Base-by-base conservation (phyloP, 1,284 basidiomycete species). In the Caloboletus firmus region DNA sequence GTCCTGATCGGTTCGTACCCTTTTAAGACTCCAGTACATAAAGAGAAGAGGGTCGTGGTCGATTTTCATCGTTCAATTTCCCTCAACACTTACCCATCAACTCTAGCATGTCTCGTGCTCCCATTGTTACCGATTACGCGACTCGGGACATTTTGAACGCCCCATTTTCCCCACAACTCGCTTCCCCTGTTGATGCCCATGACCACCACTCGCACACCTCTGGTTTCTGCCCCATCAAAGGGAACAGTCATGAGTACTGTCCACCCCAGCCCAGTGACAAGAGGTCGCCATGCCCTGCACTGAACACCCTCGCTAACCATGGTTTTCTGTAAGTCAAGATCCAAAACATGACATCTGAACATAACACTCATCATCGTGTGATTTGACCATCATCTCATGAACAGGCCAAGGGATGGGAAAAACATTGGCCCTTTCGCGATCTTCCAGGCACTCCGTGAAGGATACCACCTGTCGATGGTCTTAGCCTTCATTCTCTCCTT, bases 211-310 rank as follows among this genome's bases (percentile, higher is more conserved):
- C 61, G 10, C 68, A 70, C 10, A 26, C 52, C 0, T 18, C n/a
- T 0, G 62, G 64, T 2, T 0, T 53, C 7, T 68, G 66, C 30
- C 64, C 58, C 0, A 39, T 69, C n/a, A 58, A 37, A 35, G 69
- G 62, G 9, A 4, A 7, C 31, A 15, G 45, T 11, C 57, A 68
- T 51, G 49, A 18, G 2, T 73, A 54, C 46, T 70, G 68, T 36
- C 64, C 62, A 45, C 59, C 61, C 11, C 67, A 66, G 22, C 55
- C 56, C 12, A 49, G 51, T 15, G 70, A 72, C 52, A 54, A 48
- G 18, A 65, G 84, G n/a, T 73, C 76, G 9, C 78, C 78, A 0
- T 79, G 78, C 46, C 78, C 82, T 5, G 83, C 76, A 4, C 58
- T 79, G 24, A 80, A 80, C 57, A 54, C 76, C 1, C 71, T 79